Conservation (phyloP, 495 filamentous ascomycete species). For the Tetracladium setigerum region DNA sequence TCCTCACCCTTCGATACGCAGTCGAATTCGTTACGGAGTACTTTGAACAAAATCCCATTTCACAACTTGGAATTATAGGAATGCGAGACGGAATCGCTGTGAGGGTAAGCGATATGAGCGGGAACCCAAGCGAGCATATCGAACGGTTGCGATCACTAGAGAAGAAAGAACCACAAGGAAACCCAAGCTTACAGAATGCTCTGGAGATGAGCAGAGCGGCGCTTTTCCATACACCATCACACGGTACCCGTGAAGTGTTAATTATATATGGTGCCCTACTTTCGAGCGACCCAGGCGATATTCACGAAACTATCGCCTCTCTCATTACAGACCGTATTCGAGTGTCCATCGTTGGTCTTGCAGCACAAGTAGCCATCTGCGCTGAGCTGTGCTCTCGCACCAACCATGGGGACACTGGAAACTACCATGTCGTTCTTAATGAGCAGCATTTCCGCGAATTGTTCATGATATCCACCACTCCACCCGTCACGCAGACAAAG, state of each 20-base stretch:
- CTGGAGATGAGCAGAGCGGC: constrained; percentile 88
- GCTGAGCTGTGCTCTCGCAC: constrained; percentile 79
- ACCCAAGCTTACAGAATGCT: constrained; percentile 89
- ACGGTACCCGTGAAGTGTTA: constrained; percentile 87
- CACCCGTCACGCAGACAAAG: constrained; percentile 66
- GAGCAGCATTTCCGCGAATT: constrained; percentile 85
- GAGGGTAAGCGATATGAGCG: constrained; percentile 78
- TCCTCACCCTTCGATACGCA: constrained; percentile 75
- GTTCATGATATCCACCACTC: constrained; percentile 81
- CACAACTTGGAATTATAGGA: constrained; percentile 81
- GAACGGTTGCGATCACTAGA: constrained; percentile 63
- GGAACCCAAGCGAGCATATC: constrained; percentile 86
- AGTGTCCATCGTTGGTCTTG: constrained; percentile 80
- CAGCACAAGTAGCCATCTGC: constrained; percentile 88
- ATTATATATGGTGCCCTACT: constrained; percentile 88
- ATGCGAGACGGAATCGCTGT: constrained; percentile 88
- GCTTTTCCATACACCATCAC: constrained; percentile 83
- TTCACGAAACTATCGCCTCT: constrained; percentile 76
- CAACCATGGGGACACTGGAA: constrained; percentile 66
- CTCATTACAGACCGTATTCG: constrained; percentile 76
- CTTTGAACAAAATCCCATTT: constrained; percentile 99
- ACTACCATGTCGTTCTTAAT: constrained; percentile 78
- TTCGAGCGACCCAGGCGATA: constrained; percentile 88
- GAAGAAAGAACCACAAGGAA: constrained; percentile 74
- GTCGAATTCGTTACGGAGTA: constrained; percentile 86